Conservation (phyloP, 805 yeast species). For the Candida ulmi region DNA sequence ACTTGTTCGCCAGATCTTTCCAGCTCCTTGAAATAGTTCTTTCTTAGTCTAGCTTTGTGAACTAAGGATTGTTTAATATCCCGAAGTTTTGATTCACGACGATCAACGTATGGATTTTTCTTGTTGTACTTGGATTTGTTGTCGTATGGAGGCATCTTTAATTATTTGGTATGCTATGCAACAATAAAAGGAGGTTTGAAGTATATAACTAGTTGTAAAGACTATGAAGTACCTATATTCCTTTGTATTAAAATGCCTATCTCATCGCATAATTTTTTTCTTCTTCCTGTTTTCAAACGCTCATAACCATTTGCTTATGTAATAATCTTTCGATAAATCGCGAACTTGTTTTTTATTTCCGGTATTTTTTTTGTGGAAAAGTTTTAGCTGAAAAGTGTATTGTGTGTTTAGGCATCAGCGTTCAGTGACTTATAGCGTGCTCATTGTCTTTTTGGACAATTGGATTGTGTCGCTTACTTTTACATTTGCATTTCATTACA, state of each 20-base stretch:
- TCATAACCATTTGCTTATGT: too few species aligned
- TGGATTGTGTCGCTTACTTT: too few species aligned
- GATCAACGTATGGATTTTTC: conserved; percentile 20
- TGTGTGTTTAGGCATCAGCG: too few species aligned
- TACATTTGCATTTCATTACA: too few species aligned
- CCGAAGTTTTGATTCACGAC: conserved; percentile 27
- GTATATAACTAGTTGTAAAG: too few species aligned
- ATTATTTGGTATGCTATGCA: too few species aligned
- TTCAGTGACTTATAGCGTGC: neutral
- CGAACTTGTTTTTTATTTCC: neutral
- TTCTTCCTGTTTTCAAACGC: neutral
- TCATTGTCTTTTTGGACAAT: too few species aligned
- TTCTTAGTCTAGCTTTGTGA: conserved; percentile 77
- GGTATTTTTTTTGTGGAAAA: too few species aligned
- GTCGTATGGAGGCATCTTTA: conserved; percentile 4
- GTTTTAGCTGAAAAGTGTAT: too few species aligned
- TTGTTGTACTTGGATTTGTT: conserved; percentile 8
- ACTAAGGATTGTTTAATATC: conserved; percentile 76
- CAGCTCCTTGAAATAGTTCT: conserved; percentile 71
- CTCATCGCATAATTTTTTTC: neutral
- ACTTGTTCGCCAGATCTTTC: conserved; percentile 62
- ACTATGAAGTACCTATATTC: too few species aligned
- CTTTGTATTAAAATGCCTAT: too few species aligned
- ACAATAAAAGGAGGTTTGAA: too few species aligned
- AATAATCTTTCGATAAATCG: neutral